Percentiles rank a stretch among this genome's conserved stretches.
These are phyloP conservation scores for Chloranthus sessilifolius DNA, from an alignment of 164 flowering plant genomes.

Conservation along the genomic window DNA sequence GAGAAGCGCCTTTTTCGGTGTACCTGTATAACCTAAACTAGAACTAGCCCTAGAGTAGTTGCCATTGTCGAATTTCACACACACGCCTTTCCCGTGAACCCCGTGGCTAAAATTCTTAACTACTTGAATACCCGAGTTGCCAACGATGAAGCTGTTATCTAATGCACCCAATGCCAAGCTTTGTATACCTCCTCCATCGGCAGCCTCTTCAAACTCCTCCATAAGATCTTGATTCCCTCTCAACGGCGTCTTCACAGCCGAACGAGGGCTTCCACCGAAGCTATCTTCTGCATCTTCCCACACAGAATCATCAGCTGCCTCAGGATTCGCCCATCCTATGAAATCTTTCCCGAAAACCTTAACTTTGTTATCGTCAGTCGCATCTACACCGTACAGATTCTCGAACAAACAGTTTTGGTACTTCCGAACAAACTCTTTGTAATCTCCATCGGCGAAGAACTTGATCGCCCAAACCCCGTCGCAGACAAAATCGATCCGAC, in stretches of 20 bases:
- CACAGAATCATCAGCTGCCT: slow-evolving; percentile 80
- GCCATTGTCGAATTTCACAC: slow-evolving; percentile 50
- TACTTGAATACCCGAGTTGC: slow-evolving; percentile 84
- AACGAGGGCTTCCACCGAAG: slow-evolving; percentile 30
- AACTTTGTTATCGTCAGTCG: slow-evolving; percentile 64
- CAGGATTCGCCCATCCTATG: slow-evolving; percentile 84
- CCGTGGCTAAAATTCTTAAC: slow-evolving; percentile 91
- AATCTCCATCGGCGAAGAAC: slow-evolving; percentile 54
- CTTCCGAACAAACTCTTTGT: slow-evolving; percentile 41
- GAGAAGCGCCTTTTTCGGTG: slow-evolving; percentile 74
- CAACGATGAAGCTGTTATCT: slow-evolving; percentile 91
- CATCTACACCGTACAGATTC: slow-evolving; percentile 60
- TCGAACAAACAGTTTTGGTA: slow-evolving; percentile 85
- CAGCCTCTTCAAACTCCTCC: slow-evolving; percentile 91
- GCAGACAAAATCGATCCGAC: slow-evolving; percentile 62
- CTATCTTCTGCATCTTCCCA: slow-evolving; percentile 89
- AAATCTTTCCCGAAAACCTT: slow-evolving; percentile 94
- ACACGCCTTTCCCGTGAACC: slow-evolving; percentile 86
- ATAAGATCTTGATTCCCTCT: slow-evolving; percentile 48
- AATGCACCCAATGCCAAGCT: slow-evolving; percentile 95
- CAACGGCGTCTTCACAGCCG: slow-evolving; percentile 33
- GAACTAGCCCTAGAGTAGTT: slow-evolving; percentile 13
- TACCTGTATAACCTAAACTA: slow-evolving; percentile 25
- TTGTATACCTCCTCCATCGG: slow-evolving; percentile 70
- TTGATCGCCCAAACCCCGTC: slow-evolving; percentile 81